Evolutionary conservation across 75 land plant species (phyloP).

Genomic region (Pinus albicaulis): DNA sequence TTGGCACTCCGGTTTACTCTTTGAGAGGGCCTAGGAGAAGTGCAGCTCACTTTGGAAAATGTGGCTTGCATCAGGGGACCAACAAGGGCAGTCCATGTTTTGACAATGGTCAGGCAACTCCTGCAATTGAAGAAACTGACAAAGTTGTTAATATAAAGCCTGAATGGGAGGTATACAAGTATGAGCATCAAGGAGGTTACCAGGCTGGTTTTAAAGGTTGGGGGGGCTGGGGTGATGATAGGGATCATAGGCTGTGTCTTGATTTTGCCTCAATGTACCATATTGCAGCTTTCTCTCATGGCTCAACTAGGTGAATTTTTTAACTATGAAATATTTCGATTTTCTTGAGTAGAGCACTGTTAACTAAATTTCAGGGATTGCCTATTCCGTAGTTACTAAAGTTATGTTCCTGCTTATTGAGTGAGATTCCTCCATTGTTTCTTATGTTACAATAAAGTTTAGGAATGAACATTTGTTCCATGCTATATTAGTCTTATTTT

Average conservation of each 20-base stretch:
- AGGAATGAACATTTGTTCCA: conserved; percentile 40
- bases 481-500: conserved; percentile 39
- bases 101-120: conserved; percentile 48
- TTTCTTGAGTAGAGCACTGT: too few species aligned
- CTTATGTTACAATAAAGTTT: too few species aligned
- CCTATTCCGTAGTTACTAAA: too few species aligned
- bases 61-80: conserved; percentile 96
- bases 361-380: too few species aligned
- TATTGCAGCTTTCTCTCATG: conserved; percentile 17
- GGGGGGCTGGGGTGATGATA: conserved; percentile 98
- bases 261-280: conserved; percentile 78
- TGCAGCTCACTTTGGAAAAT: conserved; percentile 91
- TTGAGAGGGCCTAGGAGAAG: conserved; percentile 86
- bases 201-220: conserved; percentile 83
- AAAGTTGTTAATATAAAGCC: conserved; percentile 61
- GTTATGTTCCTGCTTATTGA: too few species aligned
- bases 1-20: conserved; percentile 59
- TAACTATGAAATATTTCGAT: too few species aligned
- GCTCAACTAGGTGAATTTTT: too few species aligned
- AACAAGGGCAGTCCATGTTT: conserved; percentile 49
- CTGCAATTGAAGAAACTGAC: conserved; percentile 49
- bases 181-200: conserved; percentile 54
- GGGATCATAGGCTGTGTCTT: conserved; percentile 76
- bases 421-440: too few species aligned
- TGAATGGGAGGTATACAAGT: conserved; percentile 56